Conservation (phyloP, 352 stramenopile genomes). For the Globisporangium cederbergense region DNA sequence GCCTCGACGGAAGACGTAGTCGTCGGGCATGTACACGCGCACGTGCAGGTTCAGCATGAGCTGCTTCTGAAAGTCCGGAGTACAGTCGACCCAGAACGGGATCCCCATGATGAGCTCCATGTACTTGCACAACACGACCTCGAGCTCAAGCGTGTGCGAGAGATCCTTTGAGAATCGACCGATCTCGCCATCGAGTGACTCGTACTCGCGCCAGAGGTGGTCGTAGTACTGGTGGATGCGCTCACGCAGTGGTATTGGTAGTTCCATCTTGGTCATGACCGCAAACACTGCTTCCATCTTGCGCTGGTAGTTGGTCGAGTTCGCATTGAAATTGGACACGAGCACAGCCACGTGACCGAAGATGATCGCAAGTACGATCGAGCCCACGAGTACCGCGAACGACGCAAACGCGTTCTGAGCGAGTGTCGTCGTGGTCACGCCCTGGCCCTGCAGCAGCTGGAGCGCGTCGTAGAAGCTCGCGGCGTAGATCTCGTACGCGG, state of each 20-base stretch:
- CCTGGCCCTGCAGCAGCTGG: too few relatives aligned
- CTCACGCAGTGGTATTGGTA: slow-evolving; percentile 44
- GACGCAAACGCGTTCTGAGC: slow-evolving; percentile 48
- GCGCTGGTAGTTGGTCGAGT: slow-evolving; percentile 48
- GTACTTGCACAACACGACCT: slow-evolving; percentile 74
- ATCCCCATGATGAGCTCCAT: slow-evolving; percentile 54
- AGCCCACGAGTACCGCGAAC: slow-evolving; percentile 40
- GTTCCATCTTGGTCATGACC: slow-evolving; percentile 46
- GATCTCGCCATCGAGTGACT: slow-evolving; percentile 51
- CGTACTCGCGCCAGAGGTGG: slow-evolving; percentile 65
- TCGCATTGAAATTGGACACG: slow-evolving; percentile 60
- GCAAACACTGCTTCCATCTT: slow-evolving; percentile 65
- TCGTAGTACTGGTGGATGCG: slow-evolving; percentile 69
- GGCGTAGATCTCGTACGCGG: too few relatives aligned
- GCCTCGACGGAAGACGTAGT: neutral
- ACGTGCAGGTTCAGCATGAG: slow-evolving; percentile 42
- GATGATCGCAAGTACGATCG: slow-evolving; percentile 48
- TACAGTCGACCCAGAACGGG: slow-evolving; percentile 32
- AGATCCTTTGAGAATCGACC: slow-evolving; percentile 48
- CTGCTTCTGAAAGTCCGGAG: slow-evolving; percentile 30
- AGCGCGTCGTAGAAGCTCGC: too few relatives aligned
- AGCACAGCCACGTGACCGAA: slow-evolving; percentile 63
- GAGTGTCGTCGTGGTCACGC: too few relatives aligned
- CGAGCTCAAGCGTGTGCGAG: slow-evolving; percentile 54
- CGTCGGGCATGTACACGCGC: slow-evolving; percentile 52